These are phyloP conservation scores for Leishmania gerbilli DNA, from an alignment of 208 protist species.

Conservation along the genomic window DNA sequence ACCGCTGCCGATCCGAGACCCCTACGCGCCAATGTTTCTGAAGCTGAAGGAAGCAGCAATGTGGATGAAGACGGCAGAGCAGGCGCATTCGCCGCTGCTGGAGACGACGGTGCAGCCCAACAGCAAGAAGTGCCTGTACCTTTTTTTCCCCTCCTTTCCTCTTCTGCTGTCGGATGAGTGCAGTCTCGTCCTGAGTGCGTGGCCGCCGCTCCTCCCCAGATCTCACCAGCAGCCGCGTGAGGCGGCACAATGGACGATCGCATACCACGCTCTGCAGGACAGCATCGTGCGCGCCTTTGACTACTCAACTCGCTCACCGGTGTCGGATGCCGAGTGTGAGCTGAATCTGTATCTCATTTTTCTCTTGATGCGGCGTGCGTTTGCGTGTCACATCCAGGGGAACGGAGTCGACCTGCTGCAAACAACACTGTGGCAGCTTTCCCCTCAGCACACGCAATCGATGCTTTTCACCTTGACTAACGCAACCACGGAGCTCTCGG, in stretches of 20 bases:
- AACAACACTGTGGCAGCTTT: slow-evolving; percentile 9
- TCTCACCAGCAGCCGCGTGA: not conserved
- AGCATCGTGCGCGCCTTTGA: slow-evolving; percentile 15
- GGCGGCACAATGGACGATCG: not conserved
- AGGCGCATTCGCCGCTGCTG: not conserved
- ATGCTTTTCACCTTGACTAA: slow-evolving; percentile 22
- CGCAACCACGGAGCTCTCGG: slow-evolving; percentile 9
- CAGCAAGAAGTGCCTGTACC: slow-evolving; percentile 12
- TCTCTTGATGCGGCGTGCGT: slow-evolving; percentile 16
- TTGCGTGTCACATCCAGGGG: not conserved
- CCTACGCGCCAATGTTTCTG: slow-evolving; percentile 29
- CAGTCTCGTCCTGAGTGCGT: slow-evolving; percentile 18
- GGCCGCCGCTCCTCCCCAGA: slow-evolving; percentile 17
- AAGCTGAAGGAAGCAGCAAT: slow-evolving; percentile 22
- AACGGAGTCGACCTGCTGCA: slow-evolving; percentile 12
- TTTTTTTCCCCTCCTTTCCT: slow-evolving; percentile 28
- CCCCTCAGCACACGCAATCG: slow-evolving; percentile 5
- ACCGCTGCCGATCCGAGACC: slow-evolving; percentile 28
- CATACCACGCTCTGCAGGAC: slow-evolving; percentile 16
- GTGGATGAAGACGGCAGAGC: slow-evolving; percentile 17
- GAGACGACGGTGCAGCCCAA: slow-evolving; percentile 4
- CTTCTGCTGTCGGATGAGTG: slow-evolving; percentile 14
- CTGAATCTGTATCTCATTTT: slow-evolving; percentile 30
- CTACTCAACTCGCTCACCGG: slow-evolving; percentile 23
- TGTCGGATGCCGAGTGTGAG: slow-evolving; percentile 23